Evolutionary conservation across 495 filamentous ascomycete species (phyloP), one percentile per base, ranked within the genome.

Genomic region (Glonium stellatum): DNA sequence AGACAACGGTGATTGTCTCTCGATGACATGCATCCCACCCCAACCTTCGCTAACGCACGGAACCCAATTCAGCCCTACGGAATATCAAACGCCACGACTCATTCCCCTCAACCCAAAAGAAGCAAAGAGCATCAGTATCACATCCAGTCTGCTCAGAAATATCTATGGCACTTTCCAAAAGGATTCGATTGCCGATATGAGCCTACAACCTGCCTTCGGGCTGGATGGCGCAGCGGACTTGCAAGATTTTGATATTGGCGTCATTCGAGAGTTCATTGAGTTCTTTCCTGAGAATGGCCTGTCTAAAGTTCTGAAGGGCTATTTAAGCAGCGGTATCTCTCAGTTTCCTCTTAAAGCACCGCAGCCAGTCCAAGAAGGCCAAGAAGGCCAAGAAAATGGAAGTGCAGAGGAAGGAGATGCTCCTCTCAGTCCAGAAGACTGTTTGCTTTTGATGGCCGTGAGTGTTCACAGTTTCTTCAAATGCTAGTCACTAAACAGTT

Each of bases 201-300:
- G 8, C 8, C 46, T 10, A 6, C 37, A 27, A 9, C 61, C 64
- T 58, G 60, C 53, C 18, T 58, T 58, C 10, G 53, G 57, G 41
- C 48, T 48, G 39, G 57, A 67, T 54, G 65, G 65, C 50, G 65
- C 65, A 12, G 58, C 66, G 55, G 63, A 67, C 59, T n/a, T 63
- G 49, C 60, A 67, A 52, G 78, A 68, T 25, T 47, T 64, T 39
- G 92, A 97, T 67, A 78, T 80, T 58, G 80, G 80, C 36, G 74
- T 92, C 41, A 75, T 98, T 5, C 78, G 83, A 12, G 85, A 96
- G 63, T 97, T 88, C 69, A 86, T 87, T 54, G 75, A 78, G 18
- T 86, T 95, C 64, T 98, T 97, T 67, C 89, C 92, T 0, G 85
- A 92, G 15, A 82, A 81, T 62, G 91, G 92, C 18, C 79, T 97